phyloP scores from a whole-genome alignment of 257 asterid genomes.

The Nicotiana obtusifolia region DNA sequence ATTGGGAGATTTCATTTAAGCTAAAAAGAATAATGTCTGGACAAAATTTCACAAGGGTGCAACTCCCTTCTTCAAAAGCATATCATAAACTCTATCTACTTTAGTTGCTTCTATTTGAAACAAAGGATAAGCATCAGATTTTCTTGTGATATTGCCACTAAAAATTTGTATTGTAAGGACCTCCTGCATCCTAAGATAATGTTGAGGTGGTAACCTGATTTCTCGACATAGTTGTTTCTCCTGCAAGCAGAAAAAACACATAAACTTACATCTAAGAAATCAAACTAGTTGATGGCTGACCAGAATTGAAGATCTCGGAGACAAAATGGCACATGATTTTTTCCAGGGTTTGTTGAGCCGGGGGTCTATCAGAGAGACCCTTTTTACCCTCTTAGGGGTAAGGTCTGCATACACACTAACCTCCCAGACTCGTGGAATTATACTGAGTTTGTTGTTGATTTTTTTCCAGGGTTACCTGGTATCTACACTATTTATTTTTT shows the following conservation, averaged over 20 bases:
- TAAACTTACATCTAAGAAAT: no score
- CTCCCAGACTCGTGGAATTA: no score
- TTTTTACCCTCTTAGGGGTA: no score
- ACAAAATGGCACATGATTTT: no score
- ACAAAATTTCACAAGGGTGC: conserved; percentile 21
- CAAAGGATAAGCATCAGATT: conserved; percentile 61
- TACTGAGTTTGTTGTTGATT: no score
- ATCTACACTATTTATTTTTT: no score
- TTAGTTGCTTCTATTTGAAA: conserved; percentile 62
- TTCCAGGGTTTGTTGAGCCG: no score
- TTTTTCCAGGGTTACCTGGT: no score
- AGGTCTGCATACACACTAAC: no score
- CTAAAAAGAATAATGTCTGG: neutral
- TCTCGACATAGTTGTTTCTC: conserved; percentile 81
- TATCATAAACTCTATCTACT: conserved; percentile 67
- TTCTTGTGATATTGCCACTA: conserved; percentile 61
- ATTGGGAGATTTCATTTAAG: neutral
- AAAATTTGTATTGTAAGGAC: conserved; percentile 45
- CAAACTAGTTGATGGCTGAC: no score
- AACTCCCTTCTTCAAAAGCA: conserved; percentile 68
- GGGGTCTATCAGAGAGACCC: no score
- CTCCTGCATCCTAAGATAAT: conserved; percentile 67
- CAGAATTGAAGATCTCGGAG: no score
- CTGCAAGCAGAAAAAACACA: conserved; percentile 28
- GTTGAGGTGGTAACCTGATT: conserved; percentile 48